A percentile compares a stretch with the other conserved stretches of the same genome.
Conservation (phyloP, 768 basidiomycete species). For the Cantharellus anzutake region DNA sequence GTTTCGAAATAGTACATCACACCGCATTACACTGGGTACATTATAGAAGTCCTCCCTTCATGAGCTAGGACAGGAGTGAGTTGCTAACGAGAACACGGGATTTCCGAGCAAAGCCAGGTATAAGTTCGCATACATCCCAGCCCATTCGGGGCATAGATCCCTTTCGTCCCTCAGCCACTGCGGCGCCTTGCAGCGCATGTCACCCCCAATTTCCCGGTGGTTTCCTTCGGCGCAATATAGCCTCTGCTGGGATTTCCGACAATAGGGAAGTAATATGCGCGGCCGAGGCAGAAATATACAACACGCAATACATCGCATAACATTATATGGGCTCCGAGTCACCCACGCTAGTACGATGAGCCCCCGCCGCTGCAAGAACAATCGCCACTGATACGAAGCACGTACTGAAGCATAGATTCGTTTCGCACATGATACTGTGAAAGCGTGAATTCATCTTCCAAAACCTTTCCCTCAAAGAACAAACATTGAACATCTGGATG, state of each 20-base stretch:
- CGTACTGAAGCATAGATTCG: slow-evolving; percentile 12
- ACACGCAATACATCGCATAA: slow-evolving; percentile 8
- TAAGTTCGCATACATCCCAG: too few species aligned
- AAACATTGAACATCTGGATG: slow-evolving; percentile 25
- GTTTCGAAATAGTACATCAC: too few species aligned
- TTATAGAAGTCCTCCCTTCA: too few species aligned
- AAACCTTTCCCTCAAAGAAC: slow-evolving; percentile 31
- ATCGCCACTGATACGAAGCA: slow-evolving; percentile 16
- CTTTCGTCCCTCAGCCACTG: too few species aligned
- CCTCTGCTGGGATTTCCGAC: slow-evolving; percentile 27
- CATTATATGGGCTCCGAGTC: background rate
- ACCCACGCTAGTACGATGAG: slow-evolving; percentile 32
- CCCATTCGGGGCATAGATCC: too few species aligned
- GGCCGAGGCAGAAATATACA: slow-evolving; percentile 38
- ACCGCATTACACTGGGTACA: too few species aligned
- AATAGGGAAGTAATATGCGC: slow-evolving; percentile 30
- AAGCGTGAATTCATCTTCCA: slow-evolving; percentile 24
- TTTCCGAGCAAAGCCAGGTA: too few species aligned
- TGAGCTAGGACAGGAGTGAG: too few species aligned
- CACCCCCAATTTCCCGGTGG: slow-evolving; percentile 81
- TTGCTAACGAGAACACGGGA: too few species aligned
- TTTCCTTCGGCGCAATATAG: slow-evolving; percentile 83
- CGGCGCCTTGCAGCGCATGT: too few species aligned
- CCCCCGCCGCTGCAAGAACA: slow-evolving; percentile 19
- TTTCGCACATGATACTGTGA: slow-evolving; percentile 12